Conservation (phyloP, 495 filamentous ascomycete genomes). For the Poronia punctata region DNA sequence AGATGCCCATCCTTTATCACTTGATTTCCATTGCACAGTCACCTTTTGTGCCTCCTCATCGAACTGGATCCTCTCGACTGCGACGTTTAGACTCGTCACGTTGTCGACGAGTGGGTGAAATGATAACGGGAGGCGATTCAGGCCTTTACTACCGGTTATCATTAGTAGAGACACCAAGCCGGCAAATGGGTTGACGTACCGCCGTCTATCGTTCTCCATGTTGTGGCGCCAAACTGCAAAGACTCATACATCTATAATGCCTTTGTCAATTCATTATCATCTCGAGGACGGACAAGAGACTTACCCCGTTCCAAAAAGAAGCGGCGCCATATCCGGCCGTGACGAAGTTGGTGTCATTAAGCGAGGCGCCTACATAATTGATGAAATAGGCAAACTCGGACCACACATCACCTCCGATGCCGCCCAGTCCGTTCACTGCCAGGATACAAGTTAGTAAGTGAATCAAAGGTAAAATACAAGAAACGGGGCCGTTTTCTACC, state of each 20-base stretch:
- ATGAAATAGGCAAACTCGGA: slow-evolving; percentile 57
- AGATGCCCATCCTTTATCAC: slow-evolving; percentile 29
- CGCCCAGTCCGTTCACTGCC: background rate
- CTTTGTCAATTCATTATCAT: background rate
- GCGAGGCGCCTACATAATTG: slow-evolving; percentile 45
- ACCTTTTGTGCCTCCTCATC: slow-evolving; percentile 36
- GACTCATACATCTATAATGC: slow-evolving; percentile 34
- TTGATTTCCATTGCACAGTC: slow-evolving; percentile 40
- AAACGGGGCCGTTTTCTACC: no score
- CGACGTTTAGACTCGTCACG: slow-evolving; percentile 47
- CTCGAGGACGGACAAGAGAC: background rate
- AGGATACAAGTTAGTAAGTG: background rate
- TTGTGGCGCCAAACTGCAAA: slow-evolving; percentile 53
- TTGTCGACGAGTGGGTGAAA: slow-evolving; percentile 54
- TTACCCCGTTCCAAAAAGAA: slow-evolving; percentile 30
- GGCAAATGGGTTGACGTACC: slow-evolving; percentile 15
- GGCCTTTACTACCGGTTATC: slow-evolving; percentile 16
- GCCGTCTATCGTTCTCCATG: slow-evolving; percentile 61
- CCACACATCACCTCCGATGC: slow-evolving; percentile 30
- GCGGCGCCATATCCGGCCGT: slow-evolving; percentile 15
- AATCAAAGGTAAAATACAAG: no score
- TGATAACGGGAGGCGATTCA: slow-evolving; percentile 52
- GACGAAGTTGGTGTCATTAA: slow-evolving; percentile 51
- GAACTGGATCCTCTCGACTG: slow-evolving; percentile 41
- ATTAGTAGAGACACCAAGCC: no score